Evolutionary conservation across 2,329 filamentous ascomycete genomes (phyloP), one percentile per base, ranked within the genome.

Genomic region (Stachybotrys elegans): DNA sequence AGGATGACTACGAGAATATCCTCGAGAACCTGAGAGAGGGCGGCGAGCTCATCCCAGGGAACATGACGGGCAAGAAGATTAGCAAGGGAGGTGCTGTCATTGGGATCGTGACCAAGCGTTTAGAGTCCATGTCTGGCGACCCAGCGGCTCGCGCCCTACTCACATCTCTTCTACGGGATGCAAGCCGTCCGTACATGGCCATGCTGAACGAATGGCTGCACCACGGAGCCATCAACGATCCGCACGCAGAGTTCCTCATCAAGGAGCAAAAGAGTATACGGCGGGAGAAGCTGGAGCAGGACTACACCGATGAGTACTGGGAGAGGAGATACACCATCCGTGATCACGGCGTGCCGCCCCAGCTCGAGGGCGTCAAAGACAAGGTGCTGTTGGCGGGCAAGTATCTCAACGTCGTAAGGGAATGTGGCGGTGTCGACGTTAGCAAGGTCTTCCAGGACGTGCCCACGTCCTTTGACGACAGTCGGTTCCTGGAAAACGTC

Each of bases 181-280:
- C 92, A 2, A 96, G 91, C 57, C 81, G 86, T 44, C 93, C 93
- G 0, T 98, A 98, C 61, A 96, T 97, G 91, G 78, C 79, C 34
- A 98, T 98, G 93, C 71, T 98, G 48, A 98, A 98, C 58, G 92
- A 97, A 63, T 98, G 93, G 93, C 72, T 98, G 14, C 93, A 98
- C 59, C 92, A 95, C 58, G 93, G 93, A 31, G 89, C 86, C 40
- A 97, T 98, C 63, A 88, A 86, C 57, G 93, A 98, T 61, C 89
- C 91, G 1, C 92, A 97, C 62, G 80, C 84, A 2, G 93, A 98
- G 63, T 98, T 98, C 54, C 70, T 98, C 43, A 84, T 98, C 59
- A 94, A 94, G 59, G 93, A 97, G 63, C 89, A 95, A 56, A 94
- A 92, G 65, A 95, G 91, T 58, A 96, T 98, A 55, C 85, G 86